Evolutionary conservation across 2,329 filamentous ascomycete species (phyloP), one percentile per base, ranked within the genome.

Genomic region (Botrytis aclada): DNA sequence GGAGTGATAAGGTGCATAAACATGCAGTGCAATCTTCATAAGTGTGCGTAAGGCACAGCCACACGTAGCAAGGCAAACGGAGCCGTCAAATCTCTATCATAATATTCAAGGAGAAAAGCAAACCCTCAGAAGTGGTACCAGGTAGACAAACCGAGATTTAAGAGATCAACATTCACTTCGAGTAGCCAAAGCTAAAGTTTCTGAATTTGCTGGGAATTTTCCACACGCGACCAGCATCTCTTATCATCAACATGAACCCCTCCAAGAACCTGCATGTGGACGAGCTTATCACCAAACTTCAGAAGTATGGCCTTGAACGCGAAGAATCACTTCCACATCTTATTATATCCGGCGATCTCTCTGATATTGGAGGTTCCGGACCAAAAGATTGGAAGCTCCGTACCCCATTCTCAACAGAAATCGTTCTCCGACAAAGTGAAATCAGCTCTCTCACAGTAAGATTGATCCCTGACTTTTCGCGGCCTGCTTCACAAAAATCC

Each of bases 281-380:
- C 73, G 87, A 89, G 77, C 87, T 87, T 69, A 84, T 89, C 73
- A 86, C 88, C 74, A 85, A 85, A 73, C 71, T 72, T 32, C 71
- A 65, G 4, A 39, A 61, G 29, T 16, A 69, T 69, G 64, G 64
- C 25, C 64, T 72, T 14, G 54, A 72, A 18, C 32, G 22, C 45
- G 39, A 61, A 20, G 39, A 69, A 41, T 69, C 64, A n/a, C 39
- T 45, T 9, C 66, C 71, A 18, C 66, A 73, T 20, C 65, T 73
- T 16, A n/a, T 73, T 39, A 63, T 73, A 22, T 70, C 32, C 20
- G 71, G 66, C 3, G 41, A 70, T 10, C 56, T 43, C 18, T 58
- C 58, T 37, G 29, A 34, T 8, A 67, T 22, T 18, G 34, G 32
- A 18, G 14, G 9, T 32, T 43, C n/a, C 4, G 14, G 39, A 34